Base-by-base conservation (phyloP, 345 rosid genomes). In the Cardamine chenopodiifolia region DNA sequence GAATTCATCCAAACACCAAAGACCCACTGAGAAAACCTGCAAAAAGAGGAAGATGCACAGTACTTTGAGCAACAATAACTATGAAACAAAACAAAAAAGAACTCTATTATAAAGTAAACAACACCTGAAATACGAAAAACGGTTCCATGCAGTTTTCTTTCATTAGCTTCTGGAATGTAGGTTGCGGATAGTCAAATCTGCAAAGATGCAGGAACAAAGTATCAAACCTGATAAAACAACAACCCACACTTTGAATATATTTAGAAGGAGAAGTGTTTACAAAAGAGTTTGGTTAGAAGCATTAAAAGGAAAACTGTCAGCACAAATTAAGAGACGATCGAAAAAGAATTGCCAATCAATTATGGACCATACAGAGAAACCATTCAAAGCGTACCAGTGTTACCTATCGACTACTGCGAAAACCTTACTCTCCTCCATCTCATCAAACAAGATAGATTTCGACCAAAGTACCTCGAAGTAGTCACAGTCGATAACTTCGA, bases 61-160 rank as follows among this genome's bases (percentile, higher is more conserved):
- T 8, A 25, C 15, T 68, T 61, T 34, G 19, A 68, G 67, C 18
- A 62, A 68, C 31, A 60, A 1, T 18, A 32, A 50, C 37, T 71
- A 61, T 26, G 17, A 11, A 18, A n/a, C n/a, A n/a, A n/a, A n/a
- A n/a, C n/a, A 15, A 62, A 61, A 55, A 62, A n/a, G 18, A 52
- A 3, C 25, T 49, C 22, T 32, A 44, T 58, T 78, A 77, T 32
- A 28, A 53, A 73, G 74, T 5, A 45, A 55, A 75, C 73, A 92
- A 74, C 72, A 96, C 99, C 98, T 96, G 99, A 85, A 96, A 96
- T 47, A 96, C 99, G 72, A 96, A 96, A 80, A 96, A 96, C 8
- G 99, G 99, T 73, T 90, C 99, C 92, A 85, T 90, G 85, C 96
- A 89, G 72, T 96, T 91, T 83, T 96, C 99, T 80, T 92, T 96